These are phyloP conservation scores for Pichia thaimueangensis DNA, from an alignment of 805 yeast genomes.

Conservation along the genomic window DNA sequence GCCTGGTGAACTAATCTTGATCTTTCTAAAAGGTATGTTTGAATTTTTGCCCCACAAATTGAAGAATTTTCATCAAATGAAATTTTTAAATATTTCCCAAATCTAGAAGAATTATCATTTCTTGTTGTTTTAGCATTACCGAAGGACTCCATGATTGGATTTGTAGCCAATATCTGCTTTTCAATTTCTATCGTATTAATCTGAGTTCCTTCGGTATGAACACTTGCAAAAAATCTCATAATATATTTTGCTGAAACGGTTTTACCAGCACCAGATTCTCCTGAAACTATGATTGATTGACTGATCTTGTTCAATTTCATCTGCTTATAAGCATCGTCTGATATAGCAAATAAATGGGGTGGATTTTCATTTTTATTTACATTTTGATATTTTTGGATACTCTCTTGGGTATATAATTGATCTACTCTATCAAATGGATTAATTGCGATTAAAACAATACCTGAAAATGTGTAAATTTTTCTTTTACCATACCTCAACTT, in stretches of 20 bases:
- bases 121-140: conserved; percentile 98
- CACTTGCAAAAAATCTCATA: conserved; percentile 95
- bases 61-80: conserved; percentile 66
- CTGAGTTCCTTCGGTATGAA: conserved; percentile 63
- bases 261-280: conserved; percentile 98
- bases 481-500: conserved; percentile 80
- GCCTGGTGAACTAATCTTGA: conserved; percentile 94
- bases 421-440: conserved; percentile 92
- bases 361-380: conserved; percentile 88
- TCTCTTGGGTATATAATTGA: conserved; percentile 80
- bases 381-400: conserved; percentile 90
- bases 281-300: conserved; percentile 96
- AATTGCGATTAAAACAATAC: conserved; percentile 92
- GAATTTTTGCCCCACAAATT: conserved; percentile 88
- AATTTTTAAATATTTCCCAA: conserved; percentile 92
- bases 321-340: conserved; percentile 92
- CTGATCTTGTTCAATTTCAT: conserved; percentile 79
- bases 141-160: conserved; percentile 96
- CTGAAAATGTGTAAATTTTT: conserved; percentile 90
- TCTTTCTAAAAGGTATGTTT: conserved; percentile 89
- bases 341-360: conserved; percentile 95
- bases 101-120: conserved; percentile 95
- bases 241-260: conserved; percentile 96
- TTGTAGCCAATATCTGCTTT: conserved; percentile 89
- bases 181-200: conserved; percentile 51